Percentiles rank a stretch among this genome's conserved stretches.
phyloP scores from a whole-genome alignment of 768 basidiomycete species.

The Lentinus tigrinus region DNA sequence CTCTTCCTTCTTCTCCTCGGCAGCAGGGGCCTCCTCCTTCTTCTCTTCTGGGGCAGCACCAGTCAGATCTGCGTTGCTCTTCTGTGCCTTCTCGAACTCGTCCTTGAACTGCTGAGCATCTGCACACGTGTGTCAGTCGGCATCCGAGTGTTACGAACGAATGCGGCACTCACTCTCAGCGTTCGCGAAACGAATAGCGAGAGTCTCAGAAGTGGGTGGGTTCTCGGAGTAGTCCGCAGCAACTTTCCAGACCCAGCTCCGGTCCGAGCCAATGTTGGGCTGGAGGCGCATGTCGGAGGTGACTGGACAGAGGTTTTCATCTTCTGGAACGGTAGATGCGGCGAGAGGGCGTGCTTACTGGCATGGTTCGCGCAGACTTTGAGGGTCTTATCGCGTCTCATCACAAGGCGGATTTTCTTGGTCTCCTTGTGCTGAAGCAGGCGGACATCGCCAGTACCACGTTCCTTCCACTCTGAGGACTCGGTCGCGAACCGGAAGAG shows the following conservation, averaged over 20 bases:
- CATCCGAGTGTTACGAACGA: neutral
- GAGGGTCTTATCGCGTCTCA: conserved; percentile 99
- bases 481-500: conserved; percentile 88
- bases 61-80: conserved; percentile 55
- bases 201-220: conserved; percentile 88
- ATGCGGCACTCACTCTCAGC: conserved; percentile 71
- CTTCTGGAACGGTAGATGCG: neutral
- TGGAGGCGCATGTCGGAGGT: conserved; percentile 89
- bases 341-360: conserved; percentile 47
- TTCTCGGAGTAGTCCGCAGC: conserved; percentile 91
- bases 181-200: conserved; percentile 98
- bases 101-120: conserved; percentile 88
- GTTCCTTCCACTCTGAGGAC: conserved; percentile 93
- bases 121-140: conserved; percentile 25
- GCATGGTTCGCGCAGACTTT: conserved; percentile 99
- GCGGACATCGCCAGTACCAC: conserved; percentile 95
- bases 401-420: conserved; percentile 92
- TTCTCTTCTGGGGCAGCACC: conserved; percentile 31
- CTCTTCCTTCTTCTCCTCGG: conserved; percentile 29
- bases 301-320: conserved; percentile 46
- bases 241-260: conserved; percentile 99
- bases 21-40: conserved; percentile 32
- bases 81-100: conserved; percentile 85
- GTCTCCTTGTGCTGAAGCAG: conserved; percentile 87
- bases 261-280: conserved; percentile 97